These are phyloP conservation scores for Tinospora cordifolia DNA, from an alignment of 164 flowering plant species.

Conservation along the genomic window DNA sequence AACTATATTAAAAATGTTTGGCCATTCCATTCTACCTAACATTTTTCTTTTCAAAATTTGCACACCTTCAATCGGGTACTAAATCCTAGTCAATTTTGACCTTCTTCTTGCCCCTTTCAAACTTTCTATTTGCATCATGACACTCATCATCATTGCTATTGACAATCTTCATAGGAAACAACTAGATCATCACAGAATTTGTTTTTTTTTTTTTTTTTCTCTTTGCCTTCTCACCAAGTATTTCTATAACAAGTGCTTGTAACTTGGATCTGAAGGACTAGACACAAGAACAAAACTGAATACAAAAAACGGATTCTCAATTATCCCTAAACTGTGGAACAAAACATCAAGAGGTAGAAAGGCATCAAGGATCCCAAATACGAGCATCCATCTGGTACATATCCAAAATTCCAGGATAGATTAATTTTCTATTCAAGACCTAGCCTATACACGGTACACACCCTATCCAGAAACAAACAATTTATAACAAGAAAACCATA, in stretches of 20 bases:
- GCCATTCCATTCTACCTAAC: too few relatives aligned
- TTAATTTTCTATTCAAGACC: not conserved
- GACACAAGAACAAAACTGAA: not conserved
- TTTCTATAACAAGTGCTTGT: too few relatives aligned
- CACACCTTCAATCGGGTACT: too few relatives aligned
- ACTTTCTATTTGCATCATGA: too few relatives aligned
- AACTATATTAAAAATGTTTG: too few relatives aligned
- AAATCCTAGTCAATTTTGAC: too few relatives aligned
- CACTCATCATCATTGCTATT: not conserved
- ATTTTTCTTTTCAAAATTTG: too few relatives aligned
- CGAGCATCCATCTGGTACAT: not conserved
- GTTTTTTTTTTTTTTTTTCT: too few relatives aligned
- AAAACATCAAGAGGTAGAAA: not conserved
- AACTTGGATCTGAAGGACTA: too few relatives aligned
- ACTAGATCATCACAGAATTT: not conserved
- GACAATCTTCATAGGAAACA: not conserved
- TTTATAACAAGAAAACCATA: slow-evolving; percentile 19
- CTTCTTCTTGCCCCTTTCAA: too few relatives aligned
- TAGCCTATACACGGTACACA: not conserved
- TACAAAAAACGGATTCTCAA: not conserved
- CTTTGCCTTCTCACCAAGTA: not conserved
- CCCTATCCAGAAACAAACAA: not conserved
- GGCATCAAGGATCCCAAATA: not conserved
- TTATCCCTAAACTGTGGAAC: not conserved
- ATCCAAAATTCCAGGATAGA: not conserved